Evolutionary conservation across 2,329 filamentous ascomycete species (phyloP).

Genomic region (Ceratocystis alfenasii): DNA sequence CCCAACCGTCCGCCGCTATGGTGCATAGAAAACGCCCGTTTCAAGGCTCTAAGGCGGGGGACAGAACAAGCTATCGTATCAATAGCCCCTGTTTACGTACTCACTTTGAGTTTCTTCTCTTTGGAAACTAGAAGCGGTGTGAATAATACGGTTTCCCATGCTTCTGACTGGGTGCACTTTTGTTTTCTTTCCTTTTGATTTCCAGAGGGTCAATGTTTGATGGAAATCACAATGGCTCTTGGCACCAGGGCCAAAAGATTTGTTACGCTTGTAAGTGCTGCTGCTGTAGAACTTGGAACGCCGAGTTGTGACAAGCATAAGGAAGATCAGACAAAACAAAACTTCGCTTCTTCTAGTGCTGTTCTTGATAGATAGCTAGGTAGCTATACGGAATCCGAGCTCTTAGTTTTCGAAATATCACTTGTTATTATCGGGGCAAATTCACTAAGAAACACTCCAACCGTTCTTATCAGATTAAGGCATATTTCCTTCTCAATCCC

Average conservation of each 20-base stretch:
- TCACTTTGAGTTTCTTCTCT: neutral
- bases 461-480: no score
- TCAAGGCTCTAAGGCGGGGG: neutral
- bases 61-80: neutral
- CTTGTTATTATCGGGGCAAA: no score
- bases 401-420: no score
- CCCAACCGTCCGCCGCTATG: neutral
- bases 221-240: neutral
- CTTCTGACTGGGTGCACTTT: neutral
- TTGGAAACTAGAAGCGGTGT: neutral
- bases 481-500: no score
- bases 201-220: neutral
- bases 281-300: neutral
- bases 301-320: neutral
- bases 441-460: no score
- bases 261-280: neutral
- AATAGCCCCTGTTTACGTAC: neutral
- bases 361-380: no score
- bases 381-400: no score
- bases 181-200: neutral
- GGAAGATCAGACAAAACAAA: slow-evolving; percentile 7
- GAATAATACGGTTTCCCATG: neutral
- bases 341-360: neutral
- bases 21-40: slow-evolving; percentile 5
- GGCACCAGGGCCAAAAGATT: neutral